Base-by-base conservation (phyloP, 768 basidiomycete genomes). In the Phylloporus rhodoxanthus region DNA sequence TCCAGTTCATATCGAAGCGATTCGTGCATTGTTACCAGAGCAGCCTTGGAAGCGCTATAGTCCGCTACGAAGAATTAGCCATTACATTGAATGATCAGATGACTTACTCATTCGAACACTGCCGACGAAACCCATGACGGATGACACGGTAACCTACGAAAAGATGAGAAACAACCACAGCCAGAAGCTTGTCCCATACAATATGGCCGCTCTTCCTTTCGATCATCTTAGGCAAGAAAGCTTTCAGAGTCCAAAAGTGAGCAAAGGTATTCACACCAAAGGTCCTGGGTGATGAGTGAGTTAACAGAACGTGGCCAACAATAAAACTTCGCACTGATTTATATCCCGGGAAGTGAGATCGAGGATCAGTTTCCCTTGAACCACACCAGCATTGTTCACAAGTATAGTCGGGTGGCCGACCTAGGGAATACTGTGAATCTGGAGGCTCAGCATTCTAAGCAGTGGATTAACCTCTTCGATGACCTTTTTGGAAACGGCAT, bases 371-470 rank as follows among this genome's bases (percentile, higher is more conserved):
- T 93, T 94, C 21, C 93, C 92, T 68, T 93, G 89, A 21, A 88
- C 90, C 50, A 96, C 83, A 17, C 94, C 96, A 0, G 95, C 96
- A 62, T 95, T 97, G 71, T 97, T 98, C 58, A 99, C 74, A 20
- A 99, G 70, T 33, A 97, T 77, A 0, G 96, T 96, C 0, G 90
- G 90, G 51, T 87, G 77, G 3, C 91, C 94, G 45, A 95, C 75
- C 90, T 94, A 57, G 28, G 23, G 26, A 38, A 39, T 42, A 45
- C 42, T 26, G 51, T 53, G 20, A 48, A 29, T 23, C 32, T 23
- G 19, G 19, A 25, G 19, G 29, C 6, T 9, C 23, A 38, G 7
- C 20, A 43, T 13, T 43, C 13, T 28, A 13, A 14, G 5, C 21
- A 44, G 28, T 10, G 8, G 21, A 52, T 69, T 55, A 52, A 91